phyloP scores from a whole-genome alignment of 23 red algal species.

The Gracilaria vermiculophylla region DNA sequence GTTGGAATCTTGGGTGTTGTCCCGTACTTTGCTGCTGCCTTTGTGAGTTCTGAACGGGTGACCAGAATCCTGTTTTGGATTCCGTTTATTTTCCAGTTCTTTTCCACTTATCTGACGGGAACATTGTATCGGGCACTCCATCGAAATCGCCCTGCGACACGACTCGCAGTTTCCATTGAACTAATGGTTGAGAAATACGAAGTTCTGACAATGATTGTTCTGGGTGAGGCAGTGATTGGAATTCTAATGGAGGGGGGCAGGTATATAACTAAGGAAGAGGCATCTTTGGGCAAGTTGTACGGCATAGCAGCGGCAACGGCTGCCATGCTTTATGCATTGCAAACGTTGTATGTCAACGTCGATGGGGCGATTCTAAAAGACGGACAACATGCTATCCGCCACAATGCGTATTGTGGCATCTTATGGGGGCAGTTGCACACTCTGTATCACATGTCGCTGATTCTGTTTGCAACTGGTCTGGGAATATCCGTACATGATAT shows the following conservation, averaged over 20 bases:
- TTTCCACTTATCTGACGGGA: slow-evolving; percentile 36
- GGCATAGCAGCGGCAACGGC: slow-evolving; percentile 21
- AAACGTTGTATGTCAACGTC: slow-evolving; percentile 60
- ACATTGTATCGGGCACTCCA: slow-evolving; percentile 7
- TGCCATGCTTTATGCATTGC: slow-evolving; percentile 53
- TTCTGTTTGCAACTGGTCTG: slow-evolving; percentile 60
- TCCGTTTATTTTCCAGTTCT: neutral
- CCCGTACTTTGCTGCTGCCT: slow-evolving; percentile 67
- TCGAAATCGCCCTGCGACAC: slow-evolving; percentile 17
- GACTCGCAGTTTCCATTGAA: slow-evolving; percentile 56
- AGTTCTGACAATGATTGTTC: slow-evolving; percentile 61
- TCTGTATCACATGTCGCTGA: slow-evolving; percentile 67
- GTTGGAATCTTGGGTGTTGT: neutral
- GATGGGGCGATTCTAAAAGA: slow-evolving; percentile 45
- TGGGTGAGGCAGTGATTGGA: slow-evolving; percentile 58
- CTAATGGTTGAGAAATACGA: slow-evolving; percentile 67
- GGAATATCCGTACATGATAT: slow-evolving; percentile 52
- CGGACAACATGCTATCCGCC: slow-evolving; percentile 58
- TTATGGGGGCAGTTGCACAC: slow-evolving; percentile 54
- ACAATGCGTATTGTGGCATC: slow-evolving; percentile 22
- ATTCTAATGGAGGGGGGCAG: slow-evolving; percentile 58
- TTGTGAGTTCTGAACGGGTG: slow-evolving; percentile 40
- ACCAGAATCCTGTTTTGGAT: slow-evolving; percentile 53
- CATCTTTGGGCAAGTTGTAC: slow-evolving; percentile 24
- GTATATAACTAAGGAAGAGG: slow-evolving; percentile 41